These are phyloP conservation scores for Penicillium turbatum DNA, from an alignment of 495 filamentous ascomycete genomes.

Conservation along the genomic window DNA sequence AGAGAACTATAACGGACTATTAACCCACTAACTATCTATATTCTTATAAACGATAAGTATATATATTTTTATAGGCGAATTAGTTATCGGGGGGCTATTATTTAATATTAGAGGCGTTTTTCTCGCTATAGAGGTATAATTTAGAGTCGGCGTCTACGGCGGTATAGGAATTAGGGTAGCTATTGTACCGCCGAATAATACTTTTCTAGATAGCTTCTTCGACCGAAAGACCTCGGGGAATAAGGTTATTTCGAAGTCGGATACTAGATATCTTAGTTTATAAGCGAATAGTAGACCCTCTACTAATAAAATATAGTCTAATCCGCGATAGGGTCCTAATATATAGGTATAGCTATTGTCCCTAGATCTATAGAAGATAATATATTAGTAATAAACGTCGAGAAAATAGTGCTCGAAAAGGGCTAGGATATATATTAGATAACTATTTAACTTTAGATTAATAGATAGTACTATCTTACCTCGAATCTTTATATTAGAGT, in stretches of 20 bases:
- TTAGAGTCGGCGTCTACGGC: slow-evolving; percentile 14
- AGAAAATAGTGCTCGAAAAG: slow-evolving; percentile 20
- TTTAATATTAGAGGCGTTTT: background rate
- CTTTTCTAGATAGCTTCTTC: slow-evolving; percentile 13
- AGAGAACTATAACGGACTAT: slow-evolving; percentile 14
- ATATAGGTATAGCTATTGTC: slow-evolving; percentile 32
- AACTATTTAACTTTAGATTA: background rate
- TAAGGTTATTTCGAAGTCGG: slow-evolving; percentile 16
- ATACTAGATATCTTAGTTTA: slow-evolving; percentile 20
- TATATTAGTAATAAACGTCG: slow-evolving; percentile 24
- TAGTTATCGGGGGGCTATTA: background rate
- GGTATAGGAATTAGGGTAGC: background rate
- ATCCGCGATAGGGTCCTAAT: slow-evolving; percentile 18
- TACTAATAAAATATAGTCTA: slow-evolving; percentile 22
- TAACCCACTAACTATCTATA: slow-evolving; percentile 20
- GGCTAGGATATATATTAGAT: slow-evolving; percentile 9
- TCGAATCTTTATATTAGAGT: slow-evolving; percentile 30
- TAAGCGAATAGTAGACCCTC: slow-evolving; percentile 26
- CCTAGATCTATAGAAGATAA: slow-evolving; percentile 28
- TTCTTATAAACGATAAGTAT: slow-evolving; percentile 16
- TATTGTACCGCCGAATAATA: slow-evolving; percentile 13
- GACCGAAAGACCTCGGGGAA: slow-evolving; percentile 26
- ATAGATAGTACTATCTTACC: slow-evolving; percentile 13
- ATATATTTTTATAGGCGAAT: background rate
- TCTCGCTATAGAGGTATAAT: slow-evolving; percentile 19